phyloP scores from a whole-genome alignment of 129 eudicot species.

The Apium graveolens region DNA sequence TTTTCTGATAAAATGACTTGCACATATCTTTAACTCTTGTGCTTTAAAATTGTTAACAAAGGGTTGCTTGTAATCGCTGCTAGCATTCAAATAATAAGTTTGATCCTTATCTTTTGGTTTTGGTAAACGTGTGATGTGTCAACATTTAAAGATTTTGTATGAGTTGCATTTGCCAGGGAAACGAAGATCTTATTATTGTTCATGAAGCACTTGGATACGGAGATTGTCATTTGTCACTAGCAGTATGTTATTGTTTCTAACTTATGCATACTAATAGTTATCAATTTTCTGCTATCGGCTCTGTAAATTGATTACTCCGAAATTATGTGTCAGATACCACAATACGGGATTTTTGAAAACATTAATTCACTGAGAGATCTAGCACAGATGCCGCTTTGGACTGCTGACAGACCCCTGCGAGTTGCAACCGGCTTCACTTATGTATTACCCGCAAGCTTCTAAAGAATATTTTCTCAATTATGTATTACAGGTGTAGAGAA shows the following conservation, averaged over 20 bases:
- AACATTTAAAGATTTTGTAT: background rate
- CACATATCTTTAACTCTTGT: background rate
- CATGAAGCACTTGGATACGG: conserved; percentile 93
- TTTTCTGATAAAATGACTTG: background rate
- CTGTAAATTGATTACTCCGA: background rate
- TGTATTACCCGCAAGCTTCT: conserved; percentile 36
- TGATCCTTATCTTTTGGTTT: background rate
- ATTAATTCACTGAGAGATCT: conserved; percentile 74
- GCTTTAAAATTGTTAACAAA: background rate
- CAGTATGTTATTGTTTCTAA: conserved; percentile 38
- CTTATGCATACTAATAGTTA: background rate
- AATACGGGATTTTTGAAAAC: conserved; percentile 82
- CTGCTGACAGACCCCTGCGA: conserved; percentile 83
- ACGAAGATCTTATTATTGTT: conserved; percentile 78
- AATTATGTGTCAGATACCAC: conserved; percentile 50
- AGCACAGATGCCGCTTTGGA: conserved; percentile 91
- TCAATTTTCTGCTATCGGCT: background rate
- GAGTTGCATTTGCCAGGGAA: conserved; percentile 42
- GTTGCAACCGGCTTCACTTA: conserved; percentile 93
- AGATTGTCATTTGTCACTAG: conserved; percentile 84
- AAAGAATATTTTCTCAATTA: background rate
- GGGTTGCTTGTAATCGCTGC: background rate
- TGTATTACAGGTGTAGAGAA: background rate
- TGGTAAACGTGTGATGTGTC: background rate
- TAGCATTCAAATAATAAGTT: background rate